These are phyloP conservation scores for Suillus americanus DNA, from an alignment of 768 basidiomycete genomes.

Conservation along the genomic window DNA sequence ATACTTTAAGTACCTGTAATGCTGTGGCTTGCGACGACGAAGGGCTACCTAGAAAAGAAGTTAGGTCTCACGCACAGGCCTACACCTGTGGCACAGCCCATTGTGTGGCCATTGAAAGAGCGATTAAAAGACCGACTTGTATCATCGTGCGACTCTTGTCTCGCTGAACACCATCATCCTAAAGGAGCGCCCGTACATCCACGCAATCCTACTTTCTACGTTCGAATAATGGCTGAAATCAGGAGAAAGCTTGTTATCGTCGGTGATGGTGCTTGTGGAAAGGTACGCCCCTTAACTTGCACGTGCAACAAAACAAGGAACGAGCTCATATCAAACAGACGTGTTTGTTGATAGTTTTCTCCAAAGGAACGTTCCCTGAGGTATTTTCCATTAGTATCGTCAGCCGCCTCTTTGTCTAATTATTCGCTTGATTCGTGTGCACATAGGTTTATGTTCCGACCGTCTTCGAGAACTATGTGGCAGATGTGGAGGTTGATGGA, in stretches of 20 bases:
- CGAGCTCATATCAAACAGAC: slow-evolving; percentile 50
- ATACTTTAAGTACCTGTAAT: neutral
- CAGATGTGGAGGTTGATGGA: slow-evolving; percentile 97
- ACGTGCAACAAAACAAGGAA: slow-evolving; percentile 8
- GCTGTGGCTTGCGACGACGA: neutral
- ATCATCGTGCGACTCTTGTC: slow-evolving; percentile 39
- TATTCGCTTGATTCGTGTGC: neutral
- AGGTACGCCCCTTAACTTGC: slow-evolving; percentile 48
- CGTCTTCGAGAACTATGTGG: slow-evolving; percentile 99
- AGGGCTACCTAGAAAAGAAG: neutral
- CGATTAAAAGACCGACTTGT: slow-evolving; percentile 36
- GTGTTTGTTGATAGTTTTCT: slow-evolving; percentile 93
- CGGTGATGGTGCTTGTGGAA: slow-evolving; percentile 96
- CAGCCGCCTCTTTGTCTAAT: slow-evolving; percentile 5
- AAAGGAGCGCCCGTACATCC: slow-evolving; percentile 34
- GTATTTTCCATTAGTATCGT: slow-evolving; percentile 39
- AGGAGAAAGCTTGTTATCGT: slow-evolving; percentile 99
- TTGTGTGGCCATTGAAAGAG: slow-evolving; percentile 27
- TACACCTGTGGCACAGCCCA: slow-evolving; percentile 32
- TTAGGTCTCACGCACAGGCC: slow-evolving; percentile 17
- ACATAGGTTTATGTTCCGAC: slow-evolving; percentile 96
- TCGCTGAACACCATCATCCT: slow-evolving; percentile 37
- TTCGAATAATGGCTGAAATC: slow-evolving; percentile 85
- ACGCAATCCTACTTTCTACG: slow-evolving; percentile 34
- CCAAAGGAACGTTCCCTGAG: slow-evolving; percentile 96